Percentiles rank a stretch among this genome's conserved stretches.
phyloP scores from a whole-genome alignment of 2,329 filamentous ascomycete species.

The Aspergillus fumigatiaffinis region DNA sequence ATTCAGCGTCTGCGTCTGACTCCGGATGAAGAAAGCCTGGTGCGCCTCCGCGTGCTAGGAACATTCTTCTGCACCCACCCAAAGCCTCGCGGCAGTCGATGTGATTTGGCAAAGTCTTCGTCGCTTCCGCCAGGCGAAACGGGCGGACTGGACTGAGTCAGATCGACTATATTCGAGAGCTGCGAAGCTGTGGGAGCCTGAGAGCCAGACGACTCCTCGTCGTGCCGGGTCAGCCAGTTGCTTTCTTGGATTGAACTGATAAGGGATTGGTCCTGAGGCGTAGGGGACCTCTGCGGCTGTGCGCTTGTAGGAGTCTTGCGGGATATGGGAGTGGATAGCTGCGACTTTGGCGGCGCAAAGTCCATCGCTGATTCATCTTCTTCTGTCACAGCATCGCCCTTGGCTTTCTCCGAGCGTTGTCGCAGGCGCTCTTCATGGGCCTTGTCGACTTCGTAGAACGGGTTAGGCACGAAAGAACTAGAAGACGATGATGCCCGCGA shows the following conservation, averaged over 20 bases:
- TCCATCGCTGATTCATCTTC: constrained; percentile 4
- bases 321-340: constrained; percentile 7
- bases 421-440: constrained; percentile 12
- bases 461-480: constrained; percentile 24
- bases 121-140: constrained; percentile 25
- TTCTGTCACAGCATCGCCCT: constrained; percentile 1
- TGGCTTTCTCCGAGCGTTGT: constrained; percentile 2
- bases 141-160: constrained; percentile 36
- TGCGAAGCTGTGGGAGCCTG: constrained; percentile 10
- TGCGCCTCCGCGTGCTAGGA: constrained; percentile 12
- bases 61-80: constrained; percentile 29
- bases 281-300: constrained; percentile 1
- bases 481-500: constrained; percentile 7
- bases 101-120: constrained; percentile 25
- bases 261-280: constrained; percentile 8
- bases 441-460: constrained; percentile 29
- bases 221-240: background rate
- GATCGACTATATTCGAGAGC: constrained; percentile 27
- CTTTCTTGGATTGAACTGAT: constrained; percentile 9
- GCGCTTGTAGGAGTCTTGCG: background rate
- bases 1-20: constrained; percentile 14
- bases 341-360: background rate
- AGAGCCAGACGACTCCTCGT: background rate
- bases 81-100: constrained; percentile 23
- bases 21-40: constrained; percentile 18